A percentile compares a stretch with the other conserved stretches of the same genome.
Conservation (phyloP, 2,329 filamentous ascomycete genomes). For the Epichloe elymi region DNA sequence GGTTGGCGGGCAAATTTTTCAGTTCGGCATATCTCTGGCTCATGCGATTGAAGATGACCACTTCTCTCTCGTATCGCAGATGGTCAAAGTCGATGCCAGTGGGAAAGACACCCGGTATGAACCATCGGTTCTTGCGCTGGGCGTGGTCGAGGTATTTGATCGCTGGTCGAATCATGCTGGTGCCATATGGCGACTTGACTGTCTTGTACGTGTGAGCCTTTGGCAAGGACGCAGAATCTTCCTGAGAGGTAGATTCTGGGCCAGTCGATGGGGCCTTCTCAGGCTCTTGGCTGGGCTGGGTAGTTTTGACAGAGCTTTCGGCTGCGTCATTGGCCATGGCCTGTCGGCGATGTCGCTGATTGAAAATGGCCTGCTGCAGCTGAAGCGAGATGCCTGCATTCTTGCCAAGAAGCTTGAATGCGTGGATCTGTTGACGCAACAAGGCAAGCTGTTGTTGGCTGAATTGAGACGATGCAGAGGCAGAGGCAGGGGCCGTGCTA, state of each 20-base stretch:
- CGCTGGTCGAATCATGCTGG: slow-evolving; percentile 34
- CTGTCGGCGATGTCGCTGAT: slow-evolving; percentile 53
- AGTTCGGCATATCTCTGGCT: slow-evolving; percentile 73
- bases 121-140: slow-evolving; percentile 59
- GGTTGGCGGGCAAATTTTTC: slow-evolving; percentile 69
- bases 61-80: slow-evolving; percentile 73
- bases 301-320: slow-evolving; percentile 22
- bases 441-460: slow-evolving; percentile 66
- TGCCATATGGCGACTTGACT: slow-evolving; percentile 60
- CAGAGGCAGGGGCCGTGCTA: slow-evolving; percentile 17
- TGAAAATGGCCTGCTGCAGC: slow-evolving; percentile 73
- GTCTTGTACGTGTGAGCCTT: slow-evolving; percentile 51
- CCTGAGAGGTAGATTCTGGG: slow-evolving; percentile 21
- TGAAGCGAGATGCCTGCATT: slow-evolving; percentile 68
- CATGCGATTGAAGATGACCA: slow-evolving; percentile 82
- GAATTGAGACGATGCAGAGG: slow-evolving; percentile 44
- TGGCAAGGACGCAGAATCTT: slow-evolving; percentile 18
- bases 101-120: slow-evolving; percentile 81
- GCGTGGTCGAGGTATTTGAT: slow-evolving; percentile 75
- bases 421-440: slow-evolving; percentile 74
- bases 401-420: slow-evolving; percentile 82
- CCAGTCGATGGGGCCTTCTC: slow-evolving; percentile 24
- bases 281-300: slow-evolving; percentile 18
- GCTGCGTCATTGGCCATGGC: slow-evolving; percentile 37
- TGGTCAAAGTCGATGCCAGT: slow-evolving; percentile 80